Conservation (phyloP, 164 flowering plant species). For the Warburgia ugandensis region DNA sequence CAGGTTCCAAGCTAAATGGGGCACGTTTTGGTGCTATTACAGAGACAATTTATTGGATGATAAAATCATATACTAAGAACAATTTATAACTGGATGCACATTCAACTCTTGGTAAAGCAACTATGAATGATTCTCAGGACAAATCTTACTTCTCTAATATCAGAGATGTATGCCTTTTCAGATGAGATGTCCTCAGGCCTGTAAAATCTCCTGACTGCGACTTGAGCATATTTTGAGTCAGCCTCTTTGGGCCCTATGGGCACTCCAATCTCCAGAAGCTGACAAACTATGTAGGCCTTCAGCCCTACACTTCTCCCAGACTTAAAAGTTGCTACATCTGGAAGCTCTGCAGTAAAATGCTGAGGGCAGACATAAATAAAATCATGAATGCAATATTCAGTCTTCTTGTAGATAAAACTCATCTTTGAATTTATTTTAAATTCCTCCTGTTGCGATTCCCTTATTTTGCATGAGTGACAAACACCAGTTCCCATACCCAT, state of each 20-base stretch:
- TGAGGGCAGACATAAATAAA: conserved; percentile 59
- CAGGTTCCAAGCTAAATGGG: no score
- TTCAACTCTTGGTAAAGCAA: no score
- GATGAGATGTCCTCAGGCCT: conserved; percentile 86
- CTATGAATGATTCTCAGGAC: no score
- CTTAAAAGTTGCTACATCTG: conserved; percentile 44
- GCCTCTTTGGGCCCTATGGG: conserved; percentile 30
- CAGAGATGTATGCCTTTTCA: conserved; percentile 79
- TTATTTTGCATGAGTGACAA: conserved; percentile 56
- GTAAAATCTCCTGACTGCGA: conserved; percentile 73
- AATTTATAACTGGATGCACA: no score
- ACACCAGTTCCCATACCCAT: conserved; percentile 73
- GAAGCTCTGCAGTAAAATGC: conserved; percentile 27
- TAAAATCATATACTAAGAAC: no score
- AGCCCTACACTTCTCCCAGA: conserved; percentile 83
- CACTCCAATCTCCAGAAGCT: conserved; percentile 44
- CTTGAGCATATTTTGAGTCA: conserved; percentile 25
- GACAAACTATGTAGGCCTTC: conserved; percentile 76
- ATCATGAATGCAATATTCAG: conserved; percentile 52
- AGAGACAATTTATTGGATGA: no score
- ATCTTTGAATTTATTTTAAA: conserved; percentile 32
- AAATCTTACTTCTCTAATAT: conserved; percentile 66
- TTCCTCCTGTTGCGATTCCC: conserved; percentile 29
- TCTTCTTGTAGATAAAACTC: conserved; percentile 45
- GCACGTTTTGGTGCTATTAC: no score